Percentiles rank a stretch among this genome's conserved stretches.
Evolutionary conservation across 495 filamentous ascomycete genomes (phyloP).

Genomic region (Hypoxylon fragiforme): DNA sequence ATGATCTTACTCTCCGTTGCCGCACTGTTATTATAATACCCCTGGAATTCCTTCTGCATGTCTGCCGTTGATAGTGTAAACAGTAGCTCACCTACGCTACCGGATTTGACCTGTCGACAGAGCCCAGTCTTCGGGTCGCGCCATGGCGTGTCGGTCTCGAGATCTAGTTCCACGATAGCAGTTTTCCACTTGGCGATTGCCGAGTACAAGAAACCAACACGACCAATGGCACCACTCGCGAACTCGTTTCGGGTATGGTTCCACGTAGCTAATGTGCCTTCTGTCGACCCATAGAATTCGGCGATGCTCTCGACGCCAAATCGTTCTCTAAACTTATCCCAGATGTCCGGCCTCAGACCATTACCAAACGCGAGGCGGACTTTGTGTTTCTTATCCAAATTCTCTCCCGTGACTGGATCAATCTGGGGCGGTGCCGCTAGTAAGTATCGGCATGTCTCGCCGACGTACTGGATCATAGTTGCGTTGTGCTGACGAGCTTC

Average conservation of each 20-base stretch:
- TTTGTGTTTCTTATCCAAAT: constrained; percentile 75
- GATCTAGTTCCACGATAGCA: constrained; percentile 74
- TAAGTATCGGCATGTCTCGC: constrained; percentile 91
- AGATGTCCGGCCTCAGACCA: constrained; percentile 89
- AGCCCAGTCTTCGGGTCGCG: constrained; percentile 75
- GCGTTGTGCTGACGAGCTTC: constrained; percentile 73
- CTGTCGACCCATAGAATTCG: constrained; percentile 92
- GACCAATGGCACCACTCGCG: constrained; percentile 77
- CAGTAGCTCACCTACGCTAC: constrained; percentile 80
- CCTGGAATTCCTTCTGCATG: constrained; percentile 71
- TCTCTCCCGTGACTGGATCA: constrained; percentile 66
- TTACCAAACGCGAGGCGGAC: constrained; percentile 89
- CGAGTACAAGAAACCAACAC: constrained; percentile 65
- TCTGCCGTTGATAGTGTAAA: constrained; percentile 74
- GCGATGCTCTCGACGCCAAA: constrained; percentile 79
- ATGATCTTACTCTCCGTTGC: constrained; percentile 81
- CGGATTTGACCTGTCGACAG: constrained; percentile 60
- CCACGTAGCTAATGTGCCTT: constrained; percentile 72
- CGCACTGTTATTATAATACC: constrained; percentile 77
- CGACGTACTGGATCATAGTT: constrained; percentile 91
- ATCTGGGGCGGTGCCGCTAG: constrained; percentile 68
- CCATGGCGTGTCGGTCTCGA: constrained; percentile 67
- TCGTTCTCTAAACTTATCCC: constrained; percentile 83
- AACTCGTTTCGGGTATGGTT: constrained; percentile 79
- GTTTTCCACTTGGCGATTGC: constrained; percentile 53